Evolutionary conservation across 139 green algal species (phyloP), one percentile per base, ranked within the genome.

Genomic region (Marvania coccoides): DNA sequence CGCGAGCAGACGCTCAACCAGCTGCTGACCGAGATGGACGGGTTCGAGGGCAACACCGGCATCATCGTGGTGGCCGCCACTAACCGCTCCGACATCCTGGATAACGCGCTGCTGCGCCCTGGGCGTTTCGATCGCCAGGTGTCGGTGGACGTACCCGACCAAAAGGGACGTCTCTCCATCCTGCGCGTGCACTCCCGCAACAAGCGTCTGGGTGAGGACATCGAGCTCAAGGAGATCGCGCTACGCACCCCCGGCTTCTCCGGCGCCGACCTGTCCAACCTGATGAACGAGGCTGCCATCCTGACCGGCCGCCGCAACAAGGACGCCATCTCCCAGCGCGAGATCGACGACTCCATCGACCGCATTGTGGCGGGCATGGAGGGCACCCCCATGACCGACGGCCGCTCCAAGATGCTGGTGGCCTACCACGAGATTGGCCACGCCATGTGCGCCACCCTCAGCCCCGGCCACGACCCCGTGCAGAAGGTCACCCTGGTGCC

Each of bases 1-100:
- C 87, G 94, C 30, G 94, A 99, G 83, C 94, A 99, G 83, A 99
- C 94, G 40, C 91, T 99, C 57, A 98, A 98, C 85, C 92, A 98
- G 88, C 82, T 95, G 63, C 79, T 95, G 92, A 93, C 51, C 23
- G 91, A 97, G 81, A 96, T 97, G 90, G 90, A 96, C 65, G 90
- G 93, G 37, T 98, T 98, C 70, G 93, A 98, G 82, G 95, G 95
- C 73, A 99, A 99, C 88, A 97, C 90, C 10, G 93, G 94, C 53
- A 86, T 97, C 70, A 98, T 98, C 59, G 90, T 99, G 26, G 83
- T 98, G 47, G 91, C 93, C n/a, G 92, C 94, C 58, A 99, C 93
- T 71, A 98, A 97, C 83, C 71, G 95, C 30, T 90, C 91, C 29
- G 95, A 99, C 74, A 97, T 99, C 47, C 84, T 99, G 70, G 95